A percentile compares a stretch with the other conserved stretches of the same genome.
Conservation (phyloP, 441 rosid genomes). For the Adansonia gregorii region DNA sequence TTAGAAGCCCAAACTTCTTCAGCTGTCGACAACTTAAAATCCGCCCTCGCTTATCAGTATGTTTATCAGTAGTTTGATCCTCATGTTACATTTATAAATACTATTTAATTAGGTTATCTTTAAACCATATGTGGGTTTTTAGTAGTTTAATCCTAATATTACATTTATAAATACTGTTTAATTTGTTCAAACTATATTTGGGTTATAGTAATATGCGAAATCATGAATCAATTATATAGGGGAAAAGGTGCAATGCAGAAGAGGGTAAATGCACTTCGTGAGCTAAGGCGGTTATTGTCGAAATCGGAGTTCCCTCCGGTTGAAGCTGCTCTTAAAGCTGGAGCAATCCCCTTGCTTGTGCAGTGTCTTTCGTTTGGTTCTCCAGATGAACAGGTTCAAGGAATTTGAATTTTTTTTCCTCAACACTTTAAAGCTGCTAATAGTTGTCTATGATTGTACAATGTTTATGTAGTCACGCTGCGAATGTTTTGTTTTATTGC, state of each 20-base stretch:
- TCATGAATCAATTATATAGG: constrained; percentile 32
- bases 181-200: not conserved
- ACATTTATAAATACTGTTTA: not conserved
- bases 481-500: not conserved
- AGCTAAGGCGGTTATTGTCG: constrained; percentile 82
- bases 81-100: not conserved
- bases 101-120: not conserved
- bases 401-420: constrained; percentile 10
- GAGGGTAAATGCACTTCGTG: constrained; percentile 76
- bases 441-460: constrained; percentile 1
- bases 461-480: not conserved
- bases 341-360: constrained; percentile 84
- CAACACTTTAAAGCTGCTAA: not conserved
- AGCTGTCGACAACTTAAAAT: constrained; percentile 74
- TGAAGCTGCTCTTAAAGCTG: constrained; percentile 74
- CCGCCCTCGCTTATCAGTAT: constrained; percentile 69
- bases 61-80: constrained; percentile 31
- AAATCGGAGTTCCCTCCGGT: constrained; percentile 83
- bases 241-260: constrained; percentile 94
- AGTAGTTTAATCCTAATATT: not conserved
- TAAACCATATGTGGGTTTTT: not conserved
- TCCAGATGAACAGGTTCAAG: constrained; percentile 79
- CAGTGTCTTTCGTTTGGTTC: constrained; percentile 92
- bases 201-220: not conserved
- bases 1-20: constrained; percentile 65